Evolutionary conservation across 352 stramenopile species (phyloP).

Genomic region (Hyaloperonospora arabidopsidis): DNA sequence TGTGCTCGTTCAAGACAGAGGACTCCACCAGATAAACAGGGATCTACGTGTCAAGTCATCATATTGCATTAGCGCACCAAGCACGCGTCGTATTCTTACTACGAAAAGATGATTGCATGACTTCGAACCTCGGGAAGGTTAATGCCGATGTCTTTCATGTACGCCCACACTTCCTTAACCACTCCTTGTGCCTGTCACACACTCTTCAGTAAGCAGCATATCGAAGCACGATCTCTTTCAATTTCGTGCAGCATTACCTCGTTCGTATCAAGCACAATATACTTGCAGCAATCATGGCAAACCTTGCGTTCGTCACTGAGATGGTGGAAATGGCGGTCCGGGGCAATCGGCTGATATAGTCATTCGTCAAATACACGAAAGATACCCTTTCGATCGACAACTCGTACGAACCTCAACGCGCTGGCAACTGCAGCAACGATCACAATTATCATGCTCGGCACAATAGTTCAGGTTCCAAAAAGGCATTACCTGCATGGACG

Average conservation of each 20-base stretch:
- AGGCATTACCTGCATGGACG: constrained; percentile 34
- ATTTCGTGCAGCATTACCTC: constrained; percentile 46
- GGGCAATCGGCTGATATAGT: constrained; percentile 15
- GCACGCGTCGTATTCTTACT: no score
- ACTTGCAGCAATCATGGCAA: constrained; percentile 53
- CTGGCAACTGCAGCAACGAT: constrained; percentile 64
- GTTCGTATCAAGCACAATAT: constrained; percentile 49
- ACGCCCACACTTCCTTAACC: constrained; percentile 64
- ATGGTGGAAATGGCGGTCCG: constrained; percentile 40
- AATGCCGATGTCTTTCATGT: constrained; percentile 63
- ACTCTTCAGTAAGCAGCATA: no score
- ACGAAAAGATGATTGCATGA: no score
- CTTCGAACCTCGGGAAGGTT: constrained; percentile 38
- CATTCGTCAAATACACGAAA: background rate
- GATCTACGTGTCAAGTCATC: constrained; percentile 23
- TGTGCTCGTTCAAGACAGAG: constrained; percentile 41
- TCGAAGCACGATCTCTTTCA: no score
- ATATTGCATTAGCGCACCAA: background rate
- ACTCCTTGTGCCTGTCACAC: constrained; percentile 23
- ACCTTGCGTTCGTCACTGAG: constrained; percentile 60
- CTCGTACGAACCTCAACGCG: constrained; percentile 43
- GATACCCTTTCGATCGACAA: background rate
- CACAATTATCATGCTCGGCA: constrained; percentile 47
- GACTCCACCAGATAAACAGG: constrained; percentile 63
- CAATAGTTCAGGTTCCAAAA: constrained; percentile 66